phyloP scores from a whole-genome alignment of 306 rosid genomes.

The Styphnolobium japonicum region DNA sequence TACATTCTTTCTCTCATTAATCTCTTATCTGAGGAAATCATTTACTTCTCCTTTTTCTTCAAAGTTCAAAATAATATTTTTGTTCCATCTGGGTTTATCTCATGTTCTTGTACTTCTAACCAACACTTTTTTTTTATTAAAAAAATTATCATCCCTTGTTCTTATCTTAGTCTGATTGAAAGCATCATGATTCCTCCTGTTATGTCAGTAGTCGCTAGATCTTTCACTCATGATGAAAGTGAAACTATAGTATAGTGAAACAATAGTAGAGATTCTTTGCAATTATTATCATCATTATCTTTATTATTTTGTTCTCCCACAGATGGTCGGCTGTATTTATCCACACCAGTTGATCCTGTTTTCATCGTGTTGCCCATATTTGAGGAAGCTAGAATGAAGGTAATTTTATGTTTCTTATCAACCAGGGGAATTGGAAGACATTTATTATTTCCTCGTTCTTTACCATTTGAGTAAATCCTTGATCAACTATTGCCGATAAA shows the following conservation, averaged over 20 bases:
- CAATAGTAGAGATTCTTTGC: background rate
- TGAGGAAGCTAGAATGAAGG: conserved; percentile 96
- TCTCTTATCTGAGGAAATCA: background rate
- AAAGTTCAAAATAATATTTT: background rate
- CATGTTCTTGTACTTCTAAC: conserved; percentile 1
- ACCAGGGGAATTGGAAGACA: background rate
- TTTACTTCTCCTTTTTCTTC: background rate
- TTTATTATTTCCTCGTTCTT: conserved; percentile 18
- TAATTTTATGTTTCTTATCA: conserved; percentile 25
- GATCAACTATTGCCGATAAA: conserved; percentile 9
- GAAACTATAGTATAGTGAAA: background rate
- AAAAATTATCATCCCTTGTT: background rate
- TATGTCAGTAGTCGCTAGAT: background rate
- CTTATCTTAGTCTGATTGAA: conserved; percentile 8
- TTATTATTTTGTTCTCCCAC: conserved; percentile 21
- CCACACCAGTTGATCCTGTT: conserved; percentile 89
- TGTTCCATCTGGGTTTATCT: background rate
- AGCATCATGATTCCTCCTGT: conserved; percentile 11
- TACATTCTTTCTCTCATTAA: background rate
- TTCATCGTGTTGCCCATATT: conserved; percentile 79
- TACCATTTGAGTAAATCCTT: background rate
- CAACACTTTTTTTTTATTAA: background rate
- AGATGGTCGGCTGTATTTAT: conserved; percentile 81
- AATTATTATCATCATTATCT: background rate
- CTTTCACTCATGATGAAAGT: background rate